Percentiles rank a stretch among this genome's conserved stretches.
These are phyloP conservation scores for Corchorus olitorius DNA, from an alignment of 345 rosid species.

Conservation along the genomic window DNA sequence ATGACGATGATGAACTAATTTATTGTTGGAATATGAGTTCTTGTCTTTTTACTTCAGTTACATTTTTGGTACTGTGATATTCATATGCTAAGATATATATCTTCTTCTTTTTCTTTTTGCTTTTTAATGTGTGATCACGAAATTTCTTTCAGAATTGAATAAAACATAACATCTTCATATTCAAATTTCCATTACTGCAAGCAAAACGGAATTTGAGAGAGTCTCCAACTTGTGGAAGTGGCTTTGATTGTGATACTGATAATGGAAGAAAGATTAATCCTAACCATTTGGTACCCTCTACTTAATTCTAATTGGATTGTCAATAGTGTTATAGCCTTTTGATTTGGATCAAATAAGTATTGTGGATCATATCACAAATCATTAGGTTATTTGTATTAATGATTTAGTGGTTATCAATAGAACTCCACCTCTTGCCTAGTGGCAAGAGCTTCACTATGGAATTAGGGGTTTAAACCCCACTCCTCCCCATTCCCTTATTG, in stretches of 20 bases:
- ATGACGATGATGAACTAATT: neutral
- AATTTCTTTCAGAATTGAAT: too few relatives aligned
- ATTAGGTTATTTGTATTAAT: neutral
- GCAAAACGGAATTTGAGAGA: conserved; percentile 27
- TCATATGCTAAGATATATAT: neutral
- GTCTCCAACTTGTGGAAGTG: conserved; percentile 50
- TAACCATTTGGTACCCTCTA: conserved; percentile 10
- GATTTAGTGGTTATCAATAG: too few relatives aligned
- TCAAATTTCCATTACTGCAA: too few relatives aligned
- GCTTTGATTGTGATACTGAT: conserved; percentile 40
- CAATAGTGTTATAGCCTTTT: neutral
- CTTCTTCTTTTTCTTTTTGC: too few relatives aligned
- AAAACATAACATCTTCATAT: too few relatives aligned
- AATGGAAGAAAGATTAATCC: conserved; percentile 6
- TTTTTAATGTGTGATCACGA: neutral
- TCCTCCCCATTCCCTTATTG: too few relatives aligned
- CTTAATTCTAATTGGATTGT: neutral
- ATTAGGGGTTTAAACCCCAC: too few relatives aligned
- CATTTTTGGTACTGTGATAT: too few relatives aligned
- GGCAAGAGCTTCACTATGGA: too few relatives aligned
- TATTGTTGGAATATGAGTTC: neutral
- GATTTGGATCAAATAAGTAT: neutral
- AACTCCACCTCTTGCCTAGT: too few relatives aligned
- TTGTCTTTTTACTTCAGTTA: neutral
- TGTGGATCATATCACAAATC: neutral